These are phyloP conservation scores for Saccharomycopsis fibuligera DNA, from an alignment of 805 yeast species.

Conservation along the genomic window DNA sequence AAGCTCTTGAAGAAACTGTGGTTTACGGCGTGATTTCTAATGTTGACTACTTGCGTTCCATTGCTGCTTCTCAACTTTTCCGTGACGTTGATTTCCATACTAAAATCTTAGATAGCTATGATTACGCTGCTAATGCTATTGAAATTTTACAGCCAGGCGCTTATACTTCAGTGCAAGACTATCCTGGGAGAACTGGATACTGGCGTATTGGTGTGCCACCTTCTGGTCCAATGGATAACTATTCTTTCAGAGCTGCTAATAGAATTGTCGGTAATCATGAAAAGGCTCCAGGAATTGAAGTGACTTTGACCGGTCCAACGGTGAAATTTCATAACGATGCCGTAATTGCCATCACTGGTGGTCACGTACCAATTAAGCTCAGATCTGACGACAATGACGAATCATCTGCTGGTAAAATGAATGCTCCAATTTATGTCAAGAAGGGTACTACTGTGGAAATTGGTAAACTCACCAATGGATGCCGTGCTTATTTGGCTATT, in stretches of 20 bases:
- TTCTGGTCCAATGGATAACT: conserved; percentile 96
- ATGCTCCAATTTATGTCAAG: conserved; percentile 64
- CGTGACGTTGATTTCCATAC: conserved; percentile 79
- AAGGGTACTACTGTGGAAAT: conserved; percentile 74
- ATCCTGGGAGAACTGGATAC: conserved; percentile 80
- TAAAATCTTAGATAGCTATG: conserved; percentile 75
- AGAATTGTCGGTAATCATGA: conserved; percentile 81
- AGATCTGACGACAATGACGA: conserved; percentile 7
- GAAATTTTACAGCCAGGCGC: conserved; percentile 89
- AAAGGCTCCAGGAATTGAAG: conserved; percentile 83
- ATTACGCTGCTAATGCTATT: conserved; percentile 75
- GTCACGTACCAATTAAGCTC: conserved; percentile 47
- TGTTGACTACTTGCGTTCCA: conserved; percentile 79
- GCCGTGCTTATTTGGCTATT: conserved; percentile 84
- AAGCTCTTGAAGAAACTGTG: conserved; percentile 80
- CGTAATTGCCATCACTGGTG: conserved; percentile 83
- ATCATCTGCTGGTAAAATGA: conserved; percentile 33
- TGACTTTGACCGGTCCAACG: conserved; percentile 83
- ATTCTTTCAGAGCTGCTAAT: conserved; percentile 84
- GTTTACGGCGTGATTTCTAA: conserved; percentile 87
- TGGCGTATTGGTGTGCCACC: conserved; percentile 98
- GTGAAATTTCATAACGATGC: conserved; percentile 77
- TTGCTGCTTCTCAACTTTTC: conserved; percentile 81
- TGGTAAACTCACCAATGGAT: conserved; percentile 78
- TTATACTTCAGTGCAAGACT: conserved; percentile 94